phyloP scores from a whole-genome alignment of 345 rosid species.

The Turnera subulata region DNA sequence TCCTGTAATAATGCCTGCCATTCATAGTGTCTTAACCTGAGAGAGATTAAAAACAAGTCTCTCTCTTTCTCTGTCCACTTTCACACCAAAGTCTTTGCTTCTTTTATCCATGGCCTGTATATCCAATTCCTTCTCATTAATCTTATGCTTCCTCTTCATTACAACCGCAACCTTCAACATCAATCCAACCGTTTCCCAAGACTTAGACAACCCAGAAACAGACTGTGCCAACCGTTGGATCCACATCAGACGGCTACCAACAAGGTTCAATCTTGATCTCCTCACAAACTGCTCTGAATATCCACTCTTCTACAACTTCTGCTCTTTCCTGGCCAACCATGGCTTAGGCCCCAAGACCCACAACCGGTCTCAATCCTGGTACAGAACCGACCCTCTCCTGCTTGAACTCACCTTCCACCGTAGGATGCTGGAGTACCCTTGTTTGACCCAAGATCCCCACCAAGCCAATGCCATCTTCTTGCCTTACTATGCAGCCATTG shows the following conservation, averaged over 20 bases:
- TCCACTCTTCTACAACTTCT: conserved; percentile 57
- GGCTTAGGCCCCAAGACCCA: conserved; percentile 91
- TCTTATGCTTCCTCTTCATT: conserved; percentile 5
- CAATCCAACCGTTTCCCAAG: background rate
- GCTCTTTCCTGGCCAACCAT: conserved; percentile 71
- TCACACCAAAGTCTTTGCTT: too few species aligned
- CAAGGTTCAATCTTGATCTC: conserved; percentile 80
- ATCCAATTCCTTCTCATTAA: background rate
- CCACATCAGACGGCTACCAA: conserved; percentile 74
- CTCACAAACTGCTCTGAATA: conserved; percentile 70
- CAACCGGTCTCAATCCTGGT: conserved; percentile 77
- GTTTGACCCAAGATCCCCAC: conserved; percentile 68
- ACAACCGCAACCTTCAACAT: conserved; percentile 1
- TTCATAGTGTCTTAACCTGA: too few species aligned
- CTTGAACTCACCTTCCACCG: conserved; percentile 85
- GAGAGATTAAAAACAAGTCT: background rate
- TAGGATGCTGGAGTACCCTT: conserved; percentile 78
- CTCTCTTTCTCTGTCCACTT: background rate
- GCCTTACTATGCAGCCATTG: conserved; percentile 83
- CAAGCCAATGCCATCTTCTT: conserved; percentile 66
- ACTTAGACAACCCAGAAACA: background rate
- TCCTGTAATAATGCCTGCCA: too few species aligned
- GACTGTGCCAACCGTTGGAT: conserved; percentile 76
- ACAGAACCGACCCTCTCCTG: conserved; percentile 64
- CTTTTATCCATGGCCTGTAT: conserved; percentile 13